phyloP scores from a whole-genome alignment of 2,329 filamentous ascomycete species.

The Sarocladium strictum region DNA sequence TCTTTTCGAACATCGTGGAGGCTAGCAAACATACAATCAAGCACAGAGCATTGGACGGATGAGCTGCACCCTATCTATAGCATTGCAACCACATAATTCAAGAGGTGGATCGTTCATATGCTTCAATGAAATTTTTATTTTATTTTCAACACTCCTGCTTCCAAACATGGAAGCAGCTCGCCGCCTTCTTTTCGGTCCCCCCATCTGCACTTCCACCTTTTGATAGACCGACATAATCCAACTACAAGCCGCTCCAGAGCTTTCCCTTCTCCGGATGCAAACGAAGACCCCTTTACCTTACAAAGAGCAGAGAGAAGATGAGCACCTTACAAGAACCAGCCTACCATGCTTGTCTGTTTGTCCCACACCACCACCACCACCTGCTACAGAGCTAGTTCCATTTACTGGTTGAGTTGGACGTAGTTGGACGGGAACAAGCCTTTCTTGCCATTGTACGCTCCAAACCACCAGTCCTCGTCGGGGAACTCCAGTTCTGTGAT shows the following conservation, averaged over 20 bases:
- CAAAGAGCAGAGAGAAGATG: not conserved
- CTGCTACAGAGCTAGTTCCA: too few species aligned
- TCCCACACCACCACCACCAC: not conserved
- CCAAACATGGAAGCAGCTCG: not conserved
- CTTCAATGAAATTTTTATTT: not conserved
- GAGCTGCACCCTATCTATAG: too few species aligned
- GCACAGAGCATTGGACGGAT: not conserved
- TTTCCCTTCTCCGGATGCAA: not conserved
- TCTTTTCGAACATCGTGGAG: slow-evolving; percentile 8
- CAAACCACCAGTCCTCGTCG: slow-evolving; percentile 98
- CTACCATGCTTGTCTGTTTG: not conserved
- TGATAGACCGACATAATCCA: too few species aligned
- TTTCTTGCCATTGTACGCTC: slow-evolving; percentile 69
- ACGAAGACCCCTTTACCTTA: not conserved
- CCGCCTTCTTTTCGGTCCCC: not conserved
- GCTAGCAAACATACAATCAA: not conserved
- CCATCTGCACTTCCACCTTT: not conserved
- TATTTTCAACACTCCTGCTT: not conserved
- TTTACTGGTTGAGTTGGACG: slow-evolving; percentile 48
- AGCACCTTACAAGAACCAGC: not conserved
- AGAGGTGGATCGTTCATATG: not conserved
- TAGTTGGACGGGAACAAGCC: slow-evolving; percentile 82
- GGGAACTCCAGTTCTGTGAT: slow-evolving; percentile 87
- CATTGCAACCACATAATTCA: too few species aligned
- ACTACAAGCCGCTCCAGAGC: too few species aligned